Percentiles rank a stretch among this genome's conserved stretches.
These are phyloP conservation scores for Auricularia cornea DNA, from an alignment of 768 basidiomycete genomes.

Conservation along the genomic window DNA sequence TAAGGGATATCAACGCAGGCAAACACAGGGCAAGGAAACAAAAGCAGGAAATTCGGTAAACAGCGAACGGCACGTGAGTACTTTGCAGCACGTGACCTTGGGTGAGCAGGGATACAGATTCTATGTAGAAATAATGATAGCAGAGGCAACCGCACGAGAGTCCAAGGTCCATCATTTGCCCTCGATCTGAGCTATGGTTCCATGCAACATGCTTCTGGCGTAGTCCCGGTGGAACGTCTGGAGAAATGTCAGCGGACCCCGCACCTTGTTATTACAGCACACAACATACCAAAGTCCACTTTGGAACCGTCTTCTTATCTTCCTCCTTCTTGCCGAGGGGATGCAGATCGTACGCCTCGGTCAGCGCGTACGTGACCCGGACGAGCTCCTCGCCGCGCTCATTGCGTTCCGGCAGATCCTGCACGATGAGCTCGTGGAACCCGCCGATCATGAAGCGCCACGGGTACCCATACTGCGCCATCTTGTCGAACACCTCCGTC, in stretches of 20 bases:
- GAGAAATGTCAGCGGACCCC: no score
- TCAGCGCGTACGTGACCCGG: neutral
- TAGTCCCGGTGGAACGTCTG: neutral
- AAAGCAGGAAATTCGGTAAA: no score
- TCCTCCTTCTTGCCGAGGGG: neutral
- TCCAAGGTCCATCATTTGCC: neutral
- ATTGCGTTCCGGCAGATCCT: neutral
- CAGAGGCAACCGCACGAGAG: no score
- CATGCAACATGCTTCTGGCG: neutral
- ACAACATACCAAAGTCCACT: neutral
- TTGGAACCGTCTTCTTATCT: neutral
- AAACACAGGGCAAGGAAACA: no score
- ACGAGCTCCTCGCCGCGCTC: neutral
- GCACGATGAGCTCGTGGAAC: neutral
- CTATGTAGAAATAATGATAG: no score
- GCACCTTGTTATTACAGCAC: neutral
- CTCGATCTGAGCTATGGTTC: neutral
- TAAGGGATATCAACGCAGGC: no score
- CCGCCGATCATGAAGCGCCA: neutral
- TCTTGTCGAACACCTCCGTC: neutral
- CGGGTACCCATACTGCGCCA: neutral
- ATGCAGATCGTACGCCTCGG: neutral
- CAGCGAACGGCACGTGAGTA: no score
- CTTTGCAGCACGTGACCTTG: no score
- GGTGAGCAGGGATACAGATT: no score